Conservation (phyloP, 2,329 filamentous ascomycete species). For the Fusarium incarnatum region DNA sequence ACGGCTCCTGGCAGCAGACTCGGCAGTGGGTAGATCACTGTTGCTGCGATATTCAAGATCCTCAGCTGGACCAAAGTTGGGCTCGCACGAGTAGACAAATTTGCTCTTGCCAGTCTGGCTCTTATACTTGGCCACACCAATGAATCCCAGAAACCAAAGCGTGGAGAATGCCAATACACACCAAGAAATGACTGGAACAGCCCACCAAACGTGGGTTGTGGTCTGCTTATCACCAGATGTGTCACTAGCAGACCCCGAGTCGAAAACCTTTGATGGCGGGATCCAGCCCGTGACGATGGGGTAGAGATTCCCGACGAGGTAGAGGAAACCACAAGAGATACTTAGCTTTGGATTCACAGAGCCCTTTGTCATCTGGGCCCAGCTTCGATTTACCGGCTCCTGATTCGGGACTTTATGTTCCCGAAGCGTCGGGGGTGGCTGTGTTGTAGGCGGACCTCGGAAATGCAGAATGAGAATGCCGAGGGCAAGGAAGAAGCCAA, state of each 20-base stretch:
- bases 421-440: background rate
- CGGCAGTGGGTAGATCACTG: background rate
- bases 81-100: background rate
- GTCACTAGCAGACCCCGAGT: no score
- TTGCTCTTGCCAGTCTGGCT: background rate
- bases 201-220: background rate
- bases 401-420: background rate
- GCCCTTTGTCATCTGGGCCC: background rate
- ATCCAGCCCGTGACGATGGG: background rate
- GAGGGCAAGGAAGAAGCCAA: background rate
- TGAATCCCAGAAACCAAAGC: background rate
- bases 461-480: background rate
- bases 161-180: background rate
- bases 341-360: background rate
- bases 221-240: no score
- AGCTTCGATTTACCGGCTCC: background rate
- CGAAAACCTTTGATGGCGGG: background rate
- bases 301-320: background rate
- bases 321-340: background rate
- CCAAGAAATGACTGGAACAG: background rate
- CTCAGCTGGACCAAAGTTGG: background rate
- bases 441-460: background rate
- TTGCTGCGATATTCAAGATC: background rate
- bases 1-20: background rate
- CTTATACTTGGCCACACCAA: background rate